Evolutionary conservation across 441 rosid species (phyloP).

Genomic region (Bocquillonia castaneifolia): DNA sequence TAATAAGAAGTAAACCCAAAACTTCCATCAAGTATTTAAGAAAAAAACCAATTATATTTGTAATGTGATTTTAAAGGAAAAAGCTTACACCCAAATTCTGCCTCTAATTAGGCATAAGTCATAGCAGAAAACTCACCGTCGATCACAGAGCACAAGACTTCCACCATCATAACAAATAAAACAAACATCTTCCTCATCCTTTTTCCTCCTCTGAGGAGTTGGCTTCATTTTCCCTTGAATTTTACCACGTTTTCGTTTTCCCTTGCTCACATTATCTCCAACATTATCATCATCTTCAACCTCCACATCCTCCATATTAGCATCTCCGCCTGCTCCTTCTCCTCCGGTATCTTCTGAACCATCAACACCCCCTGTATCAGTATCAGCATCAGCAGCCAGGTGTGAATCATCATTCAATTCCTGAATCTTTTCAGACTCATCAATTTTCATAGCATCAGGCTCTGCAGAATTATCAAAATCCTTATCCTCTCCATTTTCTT

Average conservation of each 20-base stretch:
- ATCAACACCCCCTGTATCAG: not conserved
- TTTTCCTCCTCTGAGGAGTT: constrained; percentile 49
- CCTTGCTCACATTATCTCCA: constrained; percentile 2
- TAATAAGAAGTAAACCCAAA: not conserved
- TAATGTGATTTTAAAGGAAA: not conserved
- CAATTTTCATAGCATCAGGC: constrained; percentile 36
- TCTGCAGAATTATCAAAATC: constrained; percentile 16
- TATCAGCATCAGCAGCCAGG: not conserved
- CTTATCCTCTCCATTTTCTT: constrained; percentile 21
- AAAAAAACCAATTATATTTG: not conserved
- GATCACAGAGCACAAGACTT: constrained; percentile 86
- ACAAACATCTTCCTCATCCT: constrained; percentile 92
- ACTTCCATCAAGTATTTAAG: constrained; percentile 12
- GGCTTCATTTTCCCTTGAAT: constrained; percentile 9
- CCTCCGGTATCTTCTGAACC: too few relatives aligned
- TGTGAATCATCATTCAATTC: not conserved
- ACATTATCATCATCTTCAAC: constrained; percentile 32
- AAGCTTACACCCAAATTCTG: not conserved
- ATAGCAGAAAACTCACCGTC: constrained; percentile 48
- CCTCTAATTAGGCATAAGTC: not conserved
- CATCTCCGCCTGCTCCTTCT: constrained; percentile 14
- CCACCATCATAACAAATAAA: constrained; percentile 98
- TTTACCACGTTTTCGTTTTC: constrained; percentile 75
- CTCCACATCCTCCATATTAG: constrained; percentile 26
- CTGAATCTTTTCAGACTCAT: constrained; percentile 26